Percentiles rank a stretch among this genome's conserved stretches.
Conservation (phyloP, 495 filamentous ascomycete genomes). For the Lepidopterella palustris region DNA sequence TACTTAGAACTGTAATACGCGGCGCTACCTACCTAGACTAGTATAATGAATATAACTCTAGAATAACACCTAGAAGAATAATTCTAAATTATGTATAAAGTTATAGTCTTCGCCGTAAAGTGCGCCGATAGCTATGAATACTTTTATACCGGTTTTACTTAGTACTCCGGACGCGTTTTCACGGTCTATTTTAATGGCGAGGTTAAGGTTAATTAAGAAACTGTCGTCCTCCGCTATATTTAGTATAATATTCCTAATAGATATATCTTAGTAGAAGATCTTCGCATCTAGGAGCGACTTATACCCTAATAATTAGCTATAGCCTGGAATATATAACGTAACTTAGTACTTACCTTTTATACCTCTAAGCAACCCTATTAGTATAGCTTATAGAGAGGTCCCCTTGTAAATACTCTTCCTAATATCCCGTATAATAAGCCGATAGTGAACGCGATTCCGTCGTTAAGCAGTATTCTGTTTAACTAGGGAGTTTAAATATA, state of each 20-base stretch:
- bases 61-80: too few species aligned
- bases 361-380: slow-evolving; percentile 17
- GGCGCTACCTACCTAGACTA: slow-evolving; percentile 6
- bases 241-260: slow-evolving; percentile 40
- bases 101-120: too few species aligned
- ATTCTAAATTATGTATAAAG: too few species aligned
- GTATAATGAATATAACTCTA: slow-evolving; percentile 22
- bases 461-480: slow-evolving; percentile 15
- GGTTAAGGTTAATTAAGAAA: slow-evolving; percentile 25
- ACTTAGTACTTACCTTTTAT: slow-evolving; percentile 15
- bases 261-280: slow-evolving; percentile 32
- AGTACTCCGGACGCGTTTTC: slow-evolving; percentile 30
- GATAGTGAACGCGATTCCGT: slow-evolving; percentile 21
- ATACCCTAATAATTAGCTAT: slow-evolving; percentile 25
- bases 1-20: slow-evolving; percentile 10
- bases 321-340: slow-evolving; percentile 2
- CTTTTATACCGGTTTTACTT: slow-evolving; percentile 41
- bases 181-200: slow-evolving; percentile 24
- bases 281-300: slow-evolving; percentile 27
- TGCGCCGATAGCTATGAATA: too few species aligned
- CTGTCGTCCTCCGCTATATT: slow-evolving; percentile 32
- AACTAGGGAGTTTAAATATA: slow-evolving; percentile 18
- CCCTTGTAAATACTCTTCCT: slow-evolving; percentile 17
- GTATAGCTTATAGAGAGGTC: slow-evolving; percentile 18
- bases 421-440: slow-evolving; percentile 19